These are phyloP conservation scores for Hemerocallis citrina DNA, from an alignment of 106 monocot genomes.

Conservation along the genomic window DNA sequence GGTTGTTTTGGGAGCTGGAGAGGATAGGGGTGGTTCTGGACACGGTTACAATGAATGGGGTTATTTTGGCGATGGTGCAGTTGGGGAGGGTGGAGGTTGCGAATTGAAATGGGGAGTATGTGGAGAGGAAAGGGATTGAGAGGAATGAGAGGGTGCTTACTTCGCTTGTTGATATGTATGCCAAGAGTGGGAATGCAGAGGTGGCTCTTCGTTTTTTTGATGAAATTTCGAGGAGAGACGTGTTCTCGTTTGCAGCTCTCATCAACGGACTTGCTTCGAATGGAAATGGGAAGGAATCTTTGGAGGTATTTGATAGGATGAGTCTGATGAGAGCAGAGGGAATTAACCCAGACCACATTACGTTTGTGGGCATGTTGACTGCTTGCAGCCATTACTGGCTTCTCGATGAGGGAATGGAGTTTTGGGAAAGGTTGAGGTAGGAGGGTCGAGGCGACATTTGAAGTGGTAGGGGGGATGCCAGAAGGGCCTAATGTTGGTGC, in stretches of 20 bases:
- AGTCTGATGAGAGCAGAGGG: slow-evolving; percentile 28
- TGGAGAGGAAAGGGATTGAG: slow-evolving; percentile 29
- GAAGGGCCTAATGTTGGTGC: too few species aligned
- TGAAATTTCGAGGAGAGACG: slow-evolving; percentile 34
- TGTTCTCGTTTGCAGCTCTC: slow-evolving; percentile 45
- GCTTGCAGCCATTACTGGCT: slow-evolving; percentile 52
- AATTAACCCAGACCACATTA: slow-evolving; percentile 45
- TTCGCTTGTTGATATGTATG: slow-evolving; percentile 49
- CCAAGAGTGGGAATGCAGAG: slow-evolving; percentile 54
- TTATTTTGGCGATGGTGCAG: slow-evolving; percentile 34
- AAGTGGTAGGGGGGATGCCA: too few species aligned
- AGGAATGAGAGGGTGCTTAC: slow-evolving; percentile 53
- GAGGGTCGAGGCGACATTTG: too few species aligned
- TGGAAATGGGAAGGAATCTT: slow-evolving; percentile 29
- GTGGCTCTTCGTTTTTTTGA: slow-evolving; percentile 23
- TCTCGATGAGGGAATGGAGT: too few species aligned
- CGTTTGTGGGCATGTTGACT: slow-evolving; percentile 45
- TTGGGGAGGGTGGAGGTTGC: slow-evolving; percentile 31
- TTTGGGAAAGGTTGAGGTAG: slow-evolving; percentile 35
- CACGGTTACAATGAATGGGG: slow-evolving; percentile 34
- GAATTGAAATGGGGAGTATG: slow-evolving; percentile 25
- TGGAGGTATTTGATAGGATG: slow-evolving; percentile 27
- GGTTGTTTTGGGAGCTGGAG: slow-evolving; percentile 35
- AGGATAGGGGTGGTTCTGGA: slow-evolving; percentile 28
- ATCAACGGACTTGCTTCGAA: slow-evolving; percentile 52